Evolutionary conservation across 176 grass and related monocot genomes (phyloP), one percentile per base, ranked within the genome.

Genomic region (Cenchrus purpureus): DNA sequence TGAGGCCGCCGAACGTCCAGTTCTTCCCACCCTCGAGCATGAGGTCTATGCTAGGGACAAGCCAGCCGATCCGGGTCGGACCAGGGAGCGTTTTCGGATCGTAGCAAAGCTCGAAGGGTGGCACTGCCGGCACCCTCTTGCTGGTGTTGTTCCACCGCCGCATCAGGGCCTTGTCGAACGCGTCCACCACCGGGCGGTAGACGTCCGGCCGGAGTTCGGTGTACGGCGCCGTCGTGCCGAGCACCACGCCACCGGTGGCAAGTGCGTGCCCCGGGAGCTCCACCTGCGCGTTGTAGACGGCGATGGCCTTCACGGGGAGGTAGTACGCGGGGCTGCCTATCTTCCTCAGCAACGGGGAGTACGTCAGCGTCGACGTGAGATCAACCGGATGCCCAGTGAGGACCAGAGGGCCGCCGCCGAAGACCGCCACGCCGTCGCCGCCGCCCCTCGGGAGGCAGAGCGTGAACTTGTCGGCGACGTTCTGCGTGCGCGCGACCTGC

Each of bases 371-470:
- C 48, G 16, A 31, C 8, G 48, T 74, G 74, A 65, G 19, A 1
- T 89, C 77, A 0, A 49, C 9, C 17, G 17, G 5, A 7, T 20
- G 0, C 56, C n/a, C 56, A 1, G 15, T 61, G 52, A 85, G 25
- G 64, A 65, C 31, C 1, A 82, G 20, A 31, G 53, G 85, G 0
- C 40, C 76, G 3, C 78, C 70, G 3, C 91, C 84, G 63, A 92
- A 87, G 34, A 92, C 46, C 2, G 83, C 90, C 14, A 82, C 80
- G 12, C 91, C 93, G 0, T 17, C 19, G 53, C 60, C 45, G 69
- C 61, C 52, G 70, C 12, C 37, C 40, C 48, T 29, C 10, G 91
- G 88, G 19, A 95, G 91, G 84, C 93, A 92, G 79, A 95, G 65
- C 5, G 82, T 9, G 66, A 95, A 89, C 49, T 56, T 79, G n/a